Percentiles rank a stretch among this genome's conserved stretches.
phyloP scores from a whole-genome alignment of 768 basidiomycete species.

The Boletus edulis region DNA sequence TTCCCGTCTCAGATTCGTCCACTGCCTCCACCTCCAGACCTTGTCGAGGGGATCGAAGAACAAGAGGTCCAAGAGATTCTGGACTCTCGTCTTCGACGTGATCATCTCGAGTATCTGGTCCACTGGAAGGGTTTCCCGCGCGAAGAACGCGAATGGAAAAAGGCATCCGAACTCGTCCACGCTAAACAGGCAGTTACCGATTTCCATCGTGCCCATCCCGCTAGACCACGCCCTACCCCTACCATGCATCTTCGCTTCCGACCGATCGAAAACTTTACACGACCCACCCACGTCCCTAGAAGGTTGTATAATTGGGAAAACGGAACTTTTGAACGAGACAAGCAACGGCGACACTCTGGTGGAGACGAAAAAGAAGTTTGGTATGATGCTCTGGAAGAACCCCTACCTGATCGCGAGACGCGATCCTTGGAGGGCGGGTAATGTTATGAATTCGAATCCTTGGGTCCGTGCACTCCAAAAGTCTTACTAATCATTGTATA shows the following conservation, averaged over 20 bases:
- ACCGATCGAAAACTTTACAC: neutral
- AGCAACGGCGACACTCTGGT: fast-evolving
- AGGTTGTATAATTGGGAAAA: neutral
- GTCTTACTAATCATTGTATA: neutral
- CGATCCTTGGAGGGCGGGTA: conserved; percentile 2
- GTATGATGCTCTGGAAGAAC: neutral
- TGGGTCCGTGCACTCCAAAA: neutral
- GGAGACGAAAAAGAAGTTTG: neutral
- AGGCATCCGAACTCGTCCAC: conserved; percentile 12
- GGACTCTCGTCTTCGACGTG: conserved; percentile 4
- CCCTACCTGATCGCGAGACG: neutral
- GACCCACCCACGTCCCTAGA: neutral
- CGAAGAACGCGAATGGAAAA: conserved; percentile 9
- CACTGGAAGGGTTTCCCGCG: conserved; percentile 24
- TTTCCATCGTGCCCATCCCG: conserved; percentile 10
- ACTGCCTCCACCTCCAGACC: neutral
- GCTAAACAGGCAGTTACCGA: conserved; percentile 1
- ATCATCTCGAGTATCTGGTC: conserved; percentile 22
- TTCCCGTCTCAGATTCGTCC: neutral
- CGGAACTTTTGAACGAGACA: neutral
- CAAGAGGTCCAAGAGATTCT: conserved; percentile 19
- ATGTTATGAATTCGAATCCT: neutral
- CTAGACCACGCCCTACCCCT: neutral
- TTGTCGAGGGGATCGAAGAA: neutral
- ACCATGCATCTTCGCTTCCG: neutral